Evolutionary conservation across 495 filamentous ascomycete species (phyloP).

Genomic region (Lentithecium fluviatile): DNA sequence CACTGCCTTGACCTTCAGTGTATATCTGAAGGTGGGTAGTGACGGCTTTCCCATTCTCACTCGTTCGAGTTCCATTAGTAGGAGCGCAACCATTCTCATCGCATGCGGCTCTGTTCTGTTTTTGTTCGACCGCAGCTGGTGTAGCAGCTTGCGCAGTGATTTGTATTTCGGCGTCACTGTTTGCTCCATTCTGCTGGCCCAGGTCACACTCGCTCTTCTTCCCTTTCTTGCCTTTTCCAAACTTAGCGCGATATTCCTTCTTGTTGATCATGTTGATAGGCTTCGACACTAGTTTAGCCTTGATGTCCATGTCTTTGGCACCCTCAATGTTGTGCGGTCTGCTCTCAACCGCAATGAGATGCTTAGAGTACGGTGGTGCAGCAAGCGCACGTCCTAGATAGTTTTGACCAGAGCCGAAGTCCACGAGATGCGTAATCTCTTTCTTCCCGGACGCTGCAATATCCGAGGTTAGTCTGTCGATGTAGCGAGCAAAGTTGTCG

Average conservation of each 20-base stretch:
- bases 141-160: too few relatives aligned
- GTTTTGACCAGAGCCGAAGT: constrained; percentile 95
- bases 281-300: constrained; percentile 66
- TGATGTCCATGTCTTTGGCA: constrained; percentile 76
- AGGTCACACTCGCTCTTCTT: background rate
- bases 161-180: background rate
- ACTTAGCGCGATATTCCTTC: constrained; percentile 60
- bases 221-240: constrained; percentile 41
- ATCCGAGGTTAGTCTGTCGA: constrained; percentile 53
- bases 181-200: background rate
- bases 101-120: background rate
- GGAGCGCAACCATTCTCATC: constrained; percentile 16
- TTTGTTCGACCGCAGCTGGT: too few relatives aligned
- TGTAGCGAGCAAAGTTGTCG: constrained; percentile 62
- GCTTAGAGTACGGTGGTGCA: constrained; percentile 75
- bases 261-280: constrained; percentile 71
- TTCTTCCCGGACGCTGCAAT: constrained; percentile 44
- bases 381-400: constrained; percentile 89
- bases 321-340: constrained; percentile 79
- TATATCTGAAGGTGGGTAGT: constrained; percentile 41
- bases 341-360: constrained; percentile 89
- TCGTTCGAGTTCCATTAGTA: background rate
- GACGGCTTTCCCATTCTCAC: constrained; percentile 10
- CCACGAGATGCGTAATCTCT: constrained; percentile 81
- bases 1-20: constrained; percentile 45